Evolutionary conservation across 129 eudicot genomes (phyloP), one percentile per base, ranked within the genome.

Genomic region (Pulicaria dysenterica): DNA sequence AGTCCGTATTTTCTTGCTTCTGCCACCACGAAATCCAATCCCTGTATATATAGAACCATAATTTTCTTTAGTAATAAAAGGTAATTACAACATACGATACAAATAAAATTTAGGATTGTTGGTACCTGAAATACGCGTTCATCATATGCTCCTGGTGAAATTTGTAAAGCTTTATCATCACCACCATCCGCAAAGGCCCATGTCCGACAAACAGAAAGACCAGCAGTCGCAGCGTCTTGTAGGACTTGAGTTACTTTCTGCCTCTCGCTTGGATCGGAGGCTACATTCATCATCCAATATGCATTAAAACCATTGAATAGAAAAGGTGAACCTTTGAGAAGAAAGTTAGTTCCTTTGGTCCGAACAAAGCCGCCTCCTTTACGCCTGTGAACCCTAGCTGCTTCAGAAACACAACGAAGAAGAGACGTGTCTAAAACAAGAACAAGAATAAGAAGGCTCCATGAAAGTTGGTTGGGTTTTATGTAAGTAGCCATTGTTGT

Each of bases 111-210:
- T 7, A 5, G 5, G 49, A 3, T 19, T 4, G 40, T 19, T 37
- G 12, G 38, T 17, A 90, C 98, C 96, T 89, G 88, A 81, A 93
- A 93, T 3, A 83, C 87, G 1, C 81, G 92, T 73, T 93, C 98
- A 45, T 89, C 85, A 1, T 93, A 93, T 7, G 65, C 73, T 40
- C 96, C 98, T 3, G 91, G 98, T 31, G 98, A 87, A 41, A 82
- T 61, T 60, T 93, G 96, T 8, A 93, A 86, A 3, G 98, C 87
- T 5, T 82, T 76, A 55, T 75, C 80, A n/a, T 72, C 80, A 9
- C 91, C 87, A 5, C 92, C 96, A 47, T 93, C 98, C 0, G 83
- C 84, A 11, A 93, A 89, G 40, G 96, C 98, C 98, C 98, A 93
- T 4, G 98, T 87, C n/a, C 98, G 71, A 69, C 95, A 87, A 12